Percentiles rank a stretch among this genome's conserved stretches.
Evolutionary conservation across 2,329 filamentous ascomycete species (phyloP).

Genomic region (Penicillium corylophilum): DNA sequence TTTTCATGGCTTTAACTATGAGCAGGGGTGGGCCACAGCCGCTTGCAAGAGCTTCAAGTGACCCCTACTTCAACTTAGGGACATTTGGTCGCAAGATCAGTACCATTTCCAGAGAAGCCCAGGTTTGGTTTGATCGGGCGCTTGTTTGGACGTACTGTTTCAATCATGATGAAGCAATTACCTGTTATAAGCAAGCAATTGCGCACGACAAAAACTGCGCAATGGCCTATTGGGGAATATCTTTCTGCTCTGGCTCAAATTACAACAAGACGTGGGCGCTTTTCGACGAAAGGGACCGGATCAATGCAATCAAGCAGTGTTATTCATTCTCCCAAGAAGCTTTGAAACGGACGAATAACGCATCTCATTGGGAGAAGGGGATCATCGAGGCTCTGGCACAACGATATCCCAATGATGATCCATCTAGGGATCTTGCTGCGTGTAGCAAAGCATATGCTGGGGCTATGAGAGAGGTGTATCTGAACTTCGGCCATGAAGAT

Average conservation of each 20-base stretch:
- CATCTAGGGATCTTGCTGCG: slow-evolving; percentile 7
- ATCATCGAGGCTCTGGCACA: slow-evolving; percentile 19
- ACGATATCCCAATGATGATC: slow-evolving; percentile 22
- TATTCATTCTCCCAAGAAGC: slow-evolving; percentile 15
- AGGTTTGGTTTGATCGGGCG: slow-evolving; percentile 34
- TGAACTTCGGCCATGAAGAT: slow-evolving; percentile 41
- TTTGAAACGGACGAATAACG: slow-evolving; percentile 4
- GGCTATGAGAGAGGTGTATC: slow-evolving; percentile 16
- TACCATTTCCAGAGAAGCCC: slow-evolving; percentile 28
- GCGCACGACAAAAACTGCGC: slow-evolving; percentile 30
- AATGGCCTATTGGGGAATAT: slow-evolving; percentile 32
- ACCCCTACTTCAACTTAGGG: slow-evolving; percentile 32
- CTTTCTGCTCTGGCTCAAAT: slow-evolving; percentile 21
- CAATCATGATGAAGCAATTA: slow-evolving; percentile 36
- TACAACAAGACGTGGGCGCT: slow-evolving; percentile 24
- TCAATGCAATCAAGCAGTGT: slow-evolving; percentile 17
- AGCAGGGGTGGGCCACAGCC: background rate
- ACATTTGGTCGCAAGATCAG: slow-evolving; percentile 34
- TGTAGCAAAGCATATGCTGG: slow-evolving; percentile 17
- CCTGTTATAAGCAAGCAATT: slow-evolving; percentile 32
- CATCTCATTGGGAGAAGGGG: slow-evolving; percentile 24
- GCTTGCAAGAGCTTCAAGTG: slow-evolving; percentile 13
- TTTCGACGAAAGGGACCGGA: slow-evolving; percentile 14
- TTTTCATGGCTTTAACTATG: slow-evolving; percentile 1
- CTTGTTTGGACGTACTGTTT: slow-evolving; percentile 37